A percentile compares a stretch with the other conserved stretches of the same genome.
Evolutionary conservation across 805 yeast species (phyloP).

Genomic region (Yarrowia osloensis): DNA sequence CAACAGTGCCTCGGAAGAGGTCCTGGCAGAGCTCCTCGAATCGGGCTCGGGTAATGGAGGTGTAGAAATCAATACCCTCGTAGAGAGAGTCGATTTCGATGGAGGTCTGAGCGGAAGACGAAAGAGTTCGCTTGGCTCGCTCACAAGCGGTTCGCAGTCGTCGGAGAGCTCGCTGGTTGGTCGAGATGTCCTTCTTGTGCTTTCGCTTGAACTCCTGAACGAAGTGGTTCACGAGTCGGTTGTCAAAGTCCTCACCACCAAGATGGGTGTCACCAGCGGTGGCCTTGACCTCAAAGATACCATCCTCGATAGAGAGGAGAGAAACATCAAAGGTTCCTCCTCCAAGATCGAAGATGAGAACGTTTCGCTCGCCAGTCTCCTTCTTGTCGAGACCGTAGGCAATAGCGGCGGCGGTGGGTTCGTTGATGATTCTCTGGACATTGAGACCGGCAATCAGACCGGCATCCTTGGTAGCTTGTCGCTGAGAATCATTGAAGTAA

Average conservation of each 20-base stretch:
- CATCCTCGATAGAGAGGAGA: conserved; percentile 85
- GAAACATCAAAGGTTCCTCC: conserved; percentile 99
- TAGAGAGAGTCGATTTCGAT: conserved; percentile 87
- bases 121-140: conserved; percentile 76
- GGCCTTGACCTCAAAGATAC: conserved; percentile 94
- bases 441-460: conserved; percentile 94
- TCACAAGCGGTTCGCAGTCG: conserved; percentile 98
- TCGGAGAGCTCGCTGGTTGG: conserved; percentile 73
- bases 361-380: conserved; percentile 78
- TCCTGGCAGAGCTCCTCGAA: conserved; percentile 77
- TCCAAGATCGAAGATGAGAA: conserved; percentile 78
- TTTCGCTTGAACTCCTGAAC: conserved; percentile 94
- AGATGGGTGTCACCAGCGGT: conserved; percentile 88
- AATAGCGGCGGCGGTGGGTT: conserved; percentile 98
- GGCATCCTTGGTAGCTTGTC: conserved; percentile 97
- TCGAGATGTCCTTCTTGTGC: conserved; percentile 72
- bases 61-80: conserved; percentile 94
- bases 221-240: conserved; percentile 90
- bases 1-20: conserved; percentile 85
- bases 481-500: conserved; percentile 93
- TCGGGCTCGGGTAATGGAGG: conserved; percentile 62
- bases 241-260: conserved; percentile 99
- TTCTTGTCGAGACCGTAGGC: conserved; percentile 82
- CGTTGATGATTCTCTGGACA: conserved; percentile 91
- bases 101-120: conserved; percentile 70